phyloP scores from a whole-genome alignment of 257 asterid species.

The Buddleja alternifolia region DNA sequence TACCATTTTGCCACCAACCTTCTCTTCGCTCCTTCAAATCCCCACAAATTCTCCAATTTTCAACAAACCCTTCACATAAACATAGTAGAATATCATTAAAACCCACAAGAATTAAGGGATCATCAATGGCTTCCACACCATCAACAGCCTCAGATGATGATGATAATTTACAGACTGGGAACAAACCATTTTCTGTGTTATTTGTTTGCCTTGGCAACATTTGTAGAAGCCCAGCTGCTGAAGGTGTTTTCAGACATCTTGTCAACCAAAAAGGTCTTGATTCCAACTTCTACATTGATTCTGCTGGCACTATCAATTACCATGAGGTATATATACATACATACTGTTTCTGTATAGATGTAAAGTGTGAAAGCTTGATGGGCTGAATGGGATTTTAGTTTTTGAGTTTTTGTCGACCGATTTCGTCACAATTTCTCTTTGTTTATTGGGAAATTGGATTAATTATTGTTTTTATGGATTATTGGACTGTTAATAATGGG shows the following conservation, averaged over 20 bases:
- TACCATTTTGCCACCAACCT: conserved; percentile 31
- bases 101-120: conserved; percentile 33
- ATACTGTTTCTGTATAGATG: too few species aligned
- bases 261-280: conserved; percentile 63
- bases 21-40: conserved; percentile 20
- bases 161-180: conserved; percentile 31
- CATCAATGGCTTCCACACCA: conserved; percentile 64
- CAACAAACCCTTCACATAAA: neutral
- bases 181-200: conserved; percentile 68
- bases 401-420: too few species aligned
- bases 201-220: conserved; percentile 98
- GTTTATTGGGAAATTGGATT: too few species aligned
- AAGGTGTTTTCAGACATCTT: conserved; percentile 81
- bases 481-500: too few species aligned
- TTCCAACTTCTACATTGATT: conserved; percentile 70
- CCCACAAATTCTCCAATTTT: conserved; percentile 36
- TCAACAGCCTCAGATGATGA: conserved; percentile 44
- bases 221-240: conserved; percentile 98
- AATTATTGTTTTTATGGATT: too few species aligned
- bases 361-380: too few species aligned
- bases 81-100: conserved; percentile 20
- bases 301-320: conserved; percentile 91
- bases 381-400: too few species aligned
- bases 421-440: too few species aligned
- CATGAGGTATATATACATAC: conserved; percentile 81